phyloP scores from a whole-genome alignment of 805 yeast genomes.

The Monosporozyma siamensis region DNA sequence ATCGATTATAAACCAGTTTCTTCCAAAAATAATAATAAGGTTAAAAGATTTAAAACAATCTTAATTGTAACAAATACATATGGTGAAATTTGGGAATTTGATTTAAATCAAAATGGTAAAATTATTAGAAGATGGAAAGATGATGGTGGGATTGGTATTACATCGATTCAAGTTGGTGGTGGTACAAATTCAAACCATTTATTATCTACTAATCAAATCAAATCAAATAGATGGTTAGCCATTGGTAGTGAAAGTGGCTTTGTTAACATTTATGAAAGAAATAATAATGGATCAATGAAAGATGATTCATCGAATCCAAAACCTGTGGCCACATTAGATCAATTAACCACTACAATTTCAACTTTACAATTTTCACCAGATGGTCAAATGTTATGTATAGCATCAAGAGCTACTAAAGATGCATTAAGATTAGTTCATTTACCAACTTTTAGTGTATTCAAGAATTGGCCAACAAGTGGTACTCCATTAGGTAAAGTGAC shows the following conservation, averaged over 20 bases:
- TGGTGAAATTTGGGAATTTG: constrained; percentile 90
- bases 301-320: constrained; percentile 15
- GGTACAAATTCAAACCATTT: constrained; percentile 26
- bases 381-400: constrained; percentile 81
- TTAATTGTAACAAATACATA: constrained; percentile 57
- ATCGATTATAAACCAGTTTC: constrained; percentile 27
- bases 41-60: constrained; percentile 22
- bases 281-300: constrained; percentile 11
- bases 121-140: constrained; percentile 72
- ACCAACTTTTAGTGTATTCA: constrained; percentile 76
- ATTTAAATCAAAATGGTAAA: constrained; percentile 37
- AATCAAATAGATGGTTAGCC: constrained; percentile 66
- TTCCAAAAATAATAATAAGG: constrained; percentile 5
- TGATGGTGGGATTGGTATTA: constrained; percentile 75
- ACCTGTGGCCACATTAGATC: constrained; percentile 62
- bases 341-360: constrained; percentile 73
- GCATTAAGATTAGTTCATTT: constrained; percentile 79
- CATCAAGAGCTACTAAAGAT: constrained; percentile 78
- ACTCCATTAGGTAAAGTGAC: constrained; percentile 96
- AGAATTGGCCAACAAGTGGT: constrained; percentile 95
- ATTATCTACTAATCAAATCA: constrained; percentile 19
- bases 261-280: constrained; percentile 72
- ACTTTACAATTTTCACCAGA: constrained; percentile 67
- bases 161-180: constrained; percentile 68
- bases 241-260: constrained; percentile 84